Conservation (phyloP, 306 rosid genomes). For the Vicia villosa region DNA sequence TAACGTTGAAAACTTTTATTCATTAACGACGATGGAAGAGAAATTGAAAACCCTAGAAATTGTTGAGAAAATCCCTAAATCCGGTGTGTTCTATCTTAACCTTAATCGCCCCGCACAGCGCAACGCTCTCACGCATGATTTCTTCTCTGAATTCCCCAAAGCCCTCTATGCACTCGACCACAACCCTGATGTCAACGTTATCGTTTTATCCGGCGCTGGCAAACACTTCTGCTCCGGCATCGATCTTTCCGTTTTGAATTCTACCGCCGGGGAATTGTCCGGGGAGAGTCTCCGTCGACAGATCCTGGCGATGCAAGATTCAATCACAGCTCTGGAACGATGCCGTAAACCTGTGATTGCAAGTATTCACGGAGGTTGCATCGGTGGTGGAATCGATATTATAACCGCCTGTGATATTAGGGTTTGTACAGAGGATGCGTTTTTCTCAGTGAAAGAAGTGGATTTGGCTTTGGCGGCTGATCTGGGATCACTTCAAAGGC, state of each 20-base stretch:
- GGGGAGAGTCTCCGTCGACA: slow-evolving; percentile 66
- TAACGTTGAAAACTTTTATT: too few species aligned
- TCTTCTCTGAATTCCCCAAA: slow-evolving; percentile 69
- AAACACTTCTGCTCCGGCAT: slow-evolving; percentile 85
- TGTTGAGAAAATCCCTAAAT: slow-evolving; percentile 40
- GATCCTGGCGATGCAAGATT: slow-evolving; percentile 68
- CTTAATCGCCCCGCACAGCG: slow-evolving; percentile 66
- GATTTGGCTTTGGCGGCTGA: slow-evolving; percentile 85
- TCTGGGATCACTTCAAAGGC: slow-evolving; percentile 82
- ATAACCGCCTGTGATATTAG: slow-evolving; percentile 83
- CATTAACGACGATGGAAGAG: slow-evolving; percentile 54
- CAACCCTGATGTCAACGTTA: slow-evolving; percentile 58
- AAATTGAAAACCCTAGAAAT: slow-evolving; percentile 58
- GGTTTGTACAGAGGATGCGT: slow-evolving; percentile 69
- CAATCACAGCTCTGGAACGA: slow-evolving; percentile 71
- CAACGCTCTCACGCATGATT: slow-evolving; percentile 66
- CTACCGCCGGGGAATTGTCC: not conserved
- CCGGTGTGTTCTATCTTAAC: slow-evolving; percentile 53
- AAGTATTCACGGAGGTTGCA: slow-evolving; percentile 73
- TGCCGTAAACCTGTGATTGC: slow-evolving; percentile 92
- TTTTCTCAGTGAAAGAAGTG: slow-evolving; percentile 86
- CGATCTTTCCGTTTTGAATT: slow-evolving; percentile 50
- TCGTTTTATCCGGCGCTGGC: slow-evolving; percentile 72
- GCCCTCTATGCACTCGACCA: slow-evolving; percentile 69
- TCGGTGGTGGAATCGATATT: slow-evolving; percentile 80